A percentile compares a stretch with the other conserved stretches of the same genome.
phyloP scores from a whole-genome alignment of 2,329 filamentous ascomycete genomes.

The Fusarium redolens region DNA sequence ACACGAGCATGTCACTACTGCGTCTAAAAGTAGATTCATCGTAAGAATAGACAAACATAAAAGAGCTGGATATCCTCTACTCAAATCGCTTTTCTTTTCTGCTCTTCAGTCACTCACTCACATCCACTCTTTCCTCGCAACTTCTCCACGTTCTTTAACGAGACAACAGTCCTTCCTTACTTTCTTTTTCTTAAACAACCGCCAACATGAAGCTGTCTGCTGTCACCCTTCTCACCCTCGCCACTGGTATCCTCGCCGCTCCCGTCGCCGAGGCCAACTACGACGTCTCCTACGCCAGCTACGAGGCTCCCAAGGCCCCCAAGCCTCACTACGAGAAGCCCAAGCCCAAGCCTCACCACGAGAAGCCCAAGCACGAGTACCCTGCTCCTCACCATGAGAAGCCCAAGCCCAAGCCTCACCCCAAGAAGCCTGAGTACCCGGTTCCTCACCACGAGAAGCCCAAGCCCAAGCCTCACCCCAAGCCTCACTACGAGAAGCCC shows the following conservation, averaged over 20 bases:
- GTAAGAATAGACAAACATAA: not conserved
- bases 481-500: not conserved
- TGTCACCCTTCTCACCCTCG: slow-evolving; percentile 30
- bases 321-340: slow-evolving; percentile 8
- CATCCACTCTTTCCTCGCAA: slow-evolving; percentile 6
- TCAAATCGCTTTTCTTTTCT: not conserved
- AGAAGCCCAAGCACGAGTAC: slow-evolving; percentile 8
- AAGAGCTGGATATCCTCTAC: slow-evolving; percentile 1
- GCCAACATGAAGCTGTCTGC: slow-evolving; percentile 34
- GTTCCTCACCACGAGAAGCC: not conserved
- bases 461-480: not conserved
- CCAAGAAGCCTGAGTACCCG: not conserved
- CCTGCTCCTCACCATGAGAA: not conserved
- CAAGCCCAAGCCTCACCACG: slow-evolving; percentile 10
- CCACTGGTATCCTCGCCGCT: slow-evolving; percentile 30
- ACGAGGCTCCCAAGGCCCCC: slow-evolving; percentile 21
- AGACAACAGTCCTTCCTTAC: not conserved
- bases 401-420: not conserved
- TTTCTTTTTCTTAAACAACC: not conserved
- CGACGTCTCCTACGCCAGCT: slow-evolving; percentile 10
- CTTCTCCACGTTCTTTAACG: slow-evolving; percentile 5
- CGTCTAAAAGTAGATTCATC: not conserved
- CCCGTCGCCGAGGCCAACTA: slow-evolving; percentile 25
- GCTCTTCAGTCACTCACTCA: slow-evolving; percentile 25
- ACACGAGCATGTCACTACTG: not conserved